Conservation (phyloP, 306 rosid genomes). For the Medicago ruthenica region DNA sequence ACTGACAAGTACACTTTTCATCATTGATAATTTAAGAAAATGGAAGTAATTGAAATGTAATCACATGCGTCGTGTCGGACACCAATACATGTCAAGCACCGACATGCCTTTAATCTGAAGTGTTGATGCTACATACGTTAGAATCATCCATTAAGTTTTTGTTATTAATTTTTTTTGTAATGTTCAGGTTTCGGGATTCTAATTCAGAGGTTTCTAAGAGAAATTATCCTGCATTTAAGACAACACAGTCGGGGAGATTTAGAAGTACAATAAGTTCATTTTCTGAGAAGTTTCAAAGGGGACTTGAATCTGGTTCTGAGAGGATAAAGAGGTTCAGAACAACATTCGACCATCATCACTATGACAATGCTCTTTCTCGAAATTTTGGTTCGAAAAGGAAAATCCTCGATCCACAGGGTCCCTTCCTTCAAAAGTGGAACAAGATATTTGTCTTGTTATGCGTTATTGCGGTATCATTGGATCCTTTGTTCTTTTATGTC, state of each 20-base stretch:
- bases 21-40: background rate
- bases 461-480: constrained; percentile 76
- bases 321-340: constrained; percentile 58
- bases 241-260: constrained; percentile 47
- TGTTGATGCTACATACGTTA: background rate
- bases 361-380: constrained; percentile 49
- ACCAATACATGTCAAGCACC: background rate
- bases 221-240: constrained; percentile 50
- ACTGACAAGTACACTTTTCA: background rate
- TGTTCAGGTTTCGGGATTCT: constrained; percentile 72
- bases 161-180: constrained; percentile 8
- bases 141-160: constrained; percentile 21
- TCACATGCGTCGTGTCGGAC: background rate
- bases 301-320: constrained; percentile 76
- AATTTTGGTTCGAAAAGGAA: constrained; percentile 59
- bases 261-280: constrained; percentile 54
- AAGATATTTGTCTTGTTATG: constrained; percentile 86
- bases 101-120: background rate
- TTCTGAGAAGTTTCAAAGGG: constrained; percentile 64
- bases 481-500: constrained; percentile 85
- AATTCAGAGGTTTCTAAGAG: constrained; percentile 59
- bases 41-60: background rate
- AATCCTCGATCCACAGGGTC: constrained; percentile 89
- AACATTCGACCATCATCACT: constrained; percentile 62
- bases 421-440: constrained; percentile 92